A percentile compares a stretch with the other conserved stretches of the same genome.
These are phyloP conservation scores for Alternaria arborescens DNA, from an alignment of 2,329 filamentous ascomycete genomes.

Conservation along the genomic window DNA sequence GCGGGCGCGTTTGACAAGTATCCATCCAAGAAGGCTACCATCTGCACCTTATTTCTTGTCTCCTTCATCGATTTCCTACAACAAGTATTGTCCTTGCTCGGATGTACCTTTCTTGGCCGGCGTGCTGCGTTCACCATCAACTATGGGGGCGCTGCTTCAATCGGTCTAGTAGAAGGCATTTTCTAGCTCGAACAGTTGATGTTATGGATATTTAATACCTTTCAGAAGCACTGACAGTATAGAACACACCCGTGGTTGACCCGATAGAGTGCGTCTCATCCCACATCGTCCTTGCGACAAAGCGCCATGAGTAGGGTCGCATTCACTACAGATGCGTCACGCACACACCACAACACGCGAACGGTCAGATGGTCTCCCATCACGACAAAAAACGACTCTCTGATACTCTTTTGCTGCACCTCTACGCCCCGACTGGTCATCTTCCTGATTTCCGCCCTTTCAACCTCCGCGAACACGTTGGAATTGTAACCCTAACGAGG, in stretches of 20 bases:
- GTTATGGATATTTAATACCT: not conserved
- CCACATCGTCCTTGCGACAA: not conserved
- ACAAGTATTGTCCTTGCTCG: not conserved
- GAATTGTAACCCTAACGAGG: not conserved
- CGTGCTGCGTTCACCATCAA: not conserved
- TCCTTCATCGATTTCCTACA: fast-evolving
- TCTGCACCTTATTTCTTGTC: not conserved
- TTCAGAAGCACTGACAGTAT: not conserved
- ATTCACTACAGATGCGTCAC: not conserved
- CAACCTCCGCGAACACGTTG: not conserved
- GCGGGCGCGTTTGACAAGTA: not conserved
- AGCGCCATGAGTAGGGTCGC: not conserved
- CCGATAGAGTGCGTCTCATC: not conserved
- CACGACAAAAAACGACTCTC: not conserved
- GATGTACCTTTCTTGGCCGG: not conserved
- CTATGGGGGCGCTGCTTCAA: not conserved
- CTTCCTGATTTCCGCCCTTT: not conserved
- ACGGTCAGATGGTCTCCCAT: not conserved
- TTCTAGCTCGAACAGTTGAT: not conserved
- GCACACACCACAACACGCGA: not conserved
- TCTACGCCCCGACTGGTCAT: not conserved
- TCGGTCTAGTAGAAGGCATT: not conserved
- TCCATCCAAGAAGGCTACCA: not conserved
- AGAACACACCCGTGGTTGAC: not conserved
- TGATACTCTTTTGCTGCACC: not conserved